Conservation (phyloP, 139 green algal genomes). For the Picochlorum sp. region DNA sequence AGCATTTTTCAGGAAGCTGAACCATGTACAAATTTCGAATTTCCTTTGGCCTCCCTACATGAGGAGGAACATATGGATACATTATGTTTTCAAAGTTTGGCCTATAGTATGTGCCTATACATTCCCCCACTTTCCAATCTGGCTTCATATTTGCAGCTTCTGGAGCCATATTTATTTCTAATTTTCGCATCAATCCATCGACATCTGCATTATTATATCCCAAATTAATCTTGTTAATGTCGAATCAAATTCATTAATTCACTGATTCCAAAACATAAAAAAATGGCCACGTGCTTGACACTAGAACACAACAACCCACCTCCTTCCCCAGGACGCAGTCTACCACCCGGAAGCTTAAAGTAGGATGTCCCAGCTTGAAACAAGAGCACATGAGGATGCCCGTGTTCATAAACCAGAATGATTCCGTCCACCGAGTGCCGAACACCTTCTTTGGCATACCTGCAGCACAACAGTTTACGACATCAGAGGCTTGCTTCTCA, state of each 20-base stretch:
- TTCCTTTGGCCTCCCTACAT: constrained; percentile 94
- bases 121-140: constrained; percentile 22
- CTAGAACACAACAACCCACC: constrained; percentile 32
- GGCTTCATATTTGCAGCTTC: constrained; percentile 16
- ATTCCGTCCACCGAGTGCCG: constrained; percentile 77
- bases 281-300: neutral
- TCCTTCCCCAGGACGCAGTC: constrained; percentile 79
- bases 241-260: neutral
- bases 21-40: constrained; percentile 75
- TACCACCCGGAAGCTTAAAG: constrained; percentile 84
- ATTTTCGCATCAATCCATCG: constrained; percentile 77
- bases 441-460: constrained; percentile 71
- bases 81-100: constrained; percentile 87
- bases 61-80: constrained; percentile 90
- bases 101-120: constrained; percentile 30
- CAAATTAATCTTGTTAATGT: too few relatives aligned
- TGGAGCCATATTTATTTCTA: constrained; percentile 62
- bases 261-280: neutral
- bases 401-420: constrained; percentile 83
- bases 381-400: constrained; percentile 85
- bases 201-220: constrained; percentile 57
- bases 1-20: constrained; percentile 73
- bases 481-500: neutral
- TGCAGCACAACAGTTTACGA: constrained; percentile 18
- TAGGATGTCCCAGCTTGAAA: constrained; percentile 64